Evolutionary conservation across 2,329 filamentous ascomycete species (phyloP).

Genomic region (Neodidymelliopsis sp.): DNA sequence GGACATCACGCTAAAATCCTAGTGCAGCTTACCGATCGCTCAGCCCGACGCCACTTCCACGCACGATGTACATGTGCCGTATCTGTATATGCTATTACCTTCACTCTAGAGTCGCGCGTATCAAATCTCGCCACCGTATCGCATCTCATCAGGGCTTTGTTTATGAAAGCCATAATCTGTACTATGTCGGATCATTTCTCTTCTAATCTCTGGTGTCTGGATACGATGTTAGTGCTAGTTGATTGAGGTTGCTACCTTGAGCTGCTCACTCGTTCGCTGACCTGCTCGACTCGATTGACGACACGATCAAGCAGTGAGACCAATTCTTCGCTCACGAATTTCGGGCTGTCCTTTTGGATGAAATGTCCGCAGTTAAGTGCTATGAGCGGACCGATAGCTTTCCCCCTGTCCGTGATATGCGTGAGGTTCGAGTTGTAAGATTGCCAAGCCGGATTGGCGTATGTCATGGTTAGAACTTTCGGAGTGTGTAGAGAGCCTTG

Average conservation of each 20-base stretch:
- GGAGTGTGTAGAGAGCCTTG: slow-evolving; percentile 41
- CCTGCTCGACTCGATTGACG: slow-evolving; percentile 46
- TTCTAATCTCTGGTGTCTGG: slow-evolving; percentile 14
- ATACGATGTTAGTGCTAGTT: neutral
- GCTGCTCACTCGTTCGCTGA: slow-evolving; percentile 35
- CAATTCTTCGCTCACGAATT: slow-evolving; percentile 45
- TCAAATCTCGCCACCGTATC: slow-evolving; percentile 14
- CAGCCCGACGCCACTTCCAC: slow-evolving; percentile 4
- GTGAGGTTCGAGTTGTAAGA: slow-evolving; percentile 62
- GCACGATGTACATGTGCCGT: no score
- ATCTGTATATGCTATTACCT: no score
- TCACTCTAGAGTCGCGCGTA: neutral
- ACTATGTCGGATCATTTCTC: slow-evolving; percentile 18
- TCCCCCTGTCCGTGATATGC: slow-evolving; percentile 52
- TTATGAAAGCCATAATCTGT: slow-evolving; percentile 12
- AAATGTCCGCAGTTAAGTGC: slow-evolving; percentile 63
- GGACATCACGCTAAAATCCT: slow-evolving; percentile 6
- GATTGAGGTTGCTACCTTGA: no score
- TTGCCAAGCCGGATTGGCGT: slow-evolving; percentile 63
- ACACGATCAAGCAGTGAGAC: slow-evolving; percentile 44
- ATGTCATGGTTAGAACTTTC: slow-evolving; percentile 55
- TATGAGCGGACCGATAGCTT: slow-evolving; percentile 55
- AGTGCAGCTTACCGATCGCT: slow-evolving; percentile 4
- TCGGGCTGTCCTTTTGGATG: slow-evolving; percentile 63
- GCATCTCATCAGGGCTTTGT: neutral